A percentile compares a stretch with the other conserved stretches of the same genome.
Evolutionary conservation across 1,284 basidiomycete genomes (phyloP).

Genomic region (Ceratobasidium sp.): DNA sequence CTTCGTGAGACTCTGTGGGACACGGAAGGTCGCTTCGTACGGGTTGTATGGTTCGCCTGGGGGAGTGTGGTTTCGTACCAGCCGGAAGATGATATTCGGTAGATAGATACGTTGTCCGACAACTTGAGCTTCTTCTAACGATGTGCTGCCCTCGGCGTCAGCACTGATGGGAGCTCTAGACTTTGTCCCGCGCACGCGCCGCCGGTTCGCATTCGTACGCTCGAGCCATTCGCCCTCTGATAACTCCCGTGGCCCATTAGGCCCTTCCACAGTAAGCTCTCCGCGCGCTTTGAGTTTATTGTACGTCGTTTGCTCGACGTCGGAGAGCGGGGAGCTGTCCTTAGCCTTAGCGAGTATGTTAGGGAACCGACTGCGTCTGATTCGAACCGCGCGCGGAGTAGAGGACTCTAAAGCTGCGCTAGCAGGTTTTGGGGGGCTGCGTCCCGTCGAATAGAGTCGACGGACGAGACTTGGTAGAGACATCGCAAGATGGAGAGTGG

Average conservation of each 20-base stretch:
- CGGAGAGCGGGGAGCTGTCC: slow-evolving; percentile 67
- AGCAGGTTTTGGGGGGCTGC: slow-evolving; percentile 61
- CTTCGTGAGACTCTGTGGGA: slow-evolving; percentile 87
- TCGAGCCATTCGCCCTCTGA: slow-evolving; percentile 71
- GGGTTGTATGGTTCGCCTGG: slow-evolving; percentile 89
- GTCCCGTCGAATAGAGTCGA: slow-evolving; percentile 65
- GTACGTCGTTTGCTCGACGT: slow-evolving; percentile 73
- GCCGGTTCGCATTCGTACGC: slow-evolving; percentile 67
- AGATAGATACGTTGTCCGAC: slow-evolving; percentile 88
- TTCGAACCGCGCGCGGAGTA: slow-evolving; percentile 76
- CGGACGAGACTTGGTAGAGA: slow-evolving; percentile 53
- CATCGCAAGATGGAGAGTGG: slow-evolving; percentile 8
- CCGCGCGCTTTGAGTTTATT: slow-evolving; percentile 69
- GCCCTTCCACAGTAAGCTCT: slow-evolving; percentile 62
- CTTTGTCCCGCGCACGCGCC: slow-evolving; percentile 73
- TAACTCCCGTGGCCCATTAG: slow-evolving; percentile 55
- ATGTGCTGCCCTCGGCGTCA: slow-evolving; percentile 17
- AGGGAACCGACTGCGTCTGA: slow-evolving; percentile 68
- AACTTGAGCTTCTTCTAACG: slow-evolving; percentile 58
- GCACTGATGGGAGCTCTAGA: slow-evolving; percentile 57
- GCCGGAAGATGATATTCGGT: slow-evolving; percentile 86
- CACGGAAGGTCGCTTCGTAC: slow-evolving; percentile 93
- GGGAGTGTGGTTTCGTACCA: slow-evolving; percentile 88
- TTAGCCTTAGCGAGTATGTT: slow-evolving; percentile 61
- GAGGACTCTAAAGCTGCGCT: slow-evolving; percentile 73